Evolutionary conservation across 176 grass and related monocot species (phyloP), one percentile per base, ranked within the genome.

Genomic region (Urochloa ruziziensis): DNA sequence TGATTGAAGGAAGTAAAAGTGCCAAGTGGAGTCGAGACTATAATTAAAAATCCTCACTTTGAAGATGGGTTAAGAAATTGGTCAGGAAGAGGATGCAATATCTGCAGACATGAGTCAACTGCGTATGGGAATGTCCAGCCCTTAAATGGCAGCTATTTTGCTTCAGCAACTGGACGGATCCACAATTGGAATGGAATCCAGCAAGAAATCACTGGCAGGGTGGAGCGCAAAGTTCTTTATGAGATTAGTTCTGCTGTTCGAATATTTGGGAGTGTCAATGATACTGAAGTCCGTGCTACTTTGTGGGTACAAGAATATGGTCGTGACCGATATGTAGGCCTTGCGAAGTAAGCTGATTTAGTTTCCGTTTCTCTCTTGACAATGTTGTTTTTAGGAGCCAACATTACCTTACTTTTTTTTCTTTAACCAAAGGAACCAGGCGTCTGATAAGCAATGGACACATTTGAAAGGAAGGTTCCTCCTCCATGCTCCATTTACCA

Each of bases 51-150:
- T 85, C 85, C 96, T 88, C 87, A 89, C 70, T 98, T 98, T 52
- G 91, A 94, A 57, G 61, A 93, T 42, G 96, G 89, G 13, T 84
- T 98, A 85, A 84, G 82, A 78, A 61, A 86, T 91, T 98, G 96
- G 96, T 93, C 91, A 83, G 96, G 96, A 88, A 93, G 96, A 94
- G 96, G 91, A 91, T 98, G 96, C 83, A 92, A 90, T 80, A 94
- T 98, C 76, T 37, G 80, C 53, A 91, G 89, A 85, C 89, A 95
- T 90, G 89, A 90, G 70, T 44, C 86, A 77, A 89, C 28, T 87
- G 82, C 71, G 49, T 61, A 94, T 70, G 89, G 87, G 25, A 94
- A 89, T 7, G 87, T 98, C 47, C 51, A 30, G 46, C 87, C 96
- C 34, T 88, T 98, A 52, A 90, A 77, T 84, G 93, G 93, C 25